These are phyloP conservation scores for Lactarius trivialis DNA, from an alignment of 768 basidiomycete species.

Conservation along the genomic window DNA sequence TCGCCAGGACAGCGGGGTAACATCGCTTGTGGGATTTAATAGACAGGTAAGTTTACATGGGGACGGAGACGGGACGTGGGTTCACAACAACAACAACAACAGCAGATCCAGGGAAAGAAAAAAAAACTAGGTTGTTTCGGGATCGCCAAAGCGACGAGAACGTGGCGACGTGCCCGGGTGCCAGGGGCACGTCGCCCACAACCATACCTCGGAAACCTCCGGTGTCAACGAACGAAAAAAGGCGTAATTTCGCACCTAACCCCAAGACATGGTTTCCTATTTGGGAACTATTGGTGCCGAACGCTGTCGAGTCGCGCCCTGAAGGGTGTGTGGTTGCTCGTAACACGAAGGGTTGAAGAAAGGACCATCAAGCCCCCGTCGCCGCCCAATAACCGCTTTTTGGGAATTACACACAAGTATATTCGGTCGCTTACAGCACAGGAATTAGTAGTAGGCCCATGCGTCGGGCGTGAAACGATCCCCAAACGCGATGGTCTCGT, in stretches of 20 bases:
- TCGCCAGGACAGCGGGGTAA: slow-evolving; percentile 16
- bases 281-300: not conserved
- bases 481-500: not conserved
- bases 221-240: not conserved
- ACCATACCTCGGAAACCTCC: too few relatives aligned
- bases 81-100: too few relatives aligned
- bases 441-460: not conserved
- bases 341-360: not conserved
- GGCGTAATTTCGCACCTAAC: not conserved
- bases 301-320: not conserved
- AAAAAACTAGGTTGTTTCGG: slow-evolving; percentile 8
- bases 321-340: too few relatives aligned
- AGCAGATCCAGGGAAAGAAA: too few relatives aligned
- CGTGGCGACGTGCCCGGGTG: not conserved
- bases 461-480: not conserved
- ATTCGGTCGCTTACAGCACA: not conserved
- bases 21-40: too few relatives aligned
- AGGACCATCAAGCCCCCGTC: not conserved
- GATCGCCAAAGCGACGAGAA: slow-evolving; percentile 19
- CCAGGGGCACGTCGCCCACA: not conserved
- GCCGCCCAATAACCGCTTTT: slow-evolving; percentile 6
- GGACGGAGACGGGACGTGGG: too few relatives aligned
- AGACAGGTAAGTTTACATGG: too few relatives aligned
- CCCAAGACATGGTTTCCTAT: not conserved
- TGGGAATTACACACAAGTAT: not conserved